Evolutionary conservation across 192 early-diverging fungal species (phyloP).

Genomic region (Gorgonomyces haynaldii): DNA sequence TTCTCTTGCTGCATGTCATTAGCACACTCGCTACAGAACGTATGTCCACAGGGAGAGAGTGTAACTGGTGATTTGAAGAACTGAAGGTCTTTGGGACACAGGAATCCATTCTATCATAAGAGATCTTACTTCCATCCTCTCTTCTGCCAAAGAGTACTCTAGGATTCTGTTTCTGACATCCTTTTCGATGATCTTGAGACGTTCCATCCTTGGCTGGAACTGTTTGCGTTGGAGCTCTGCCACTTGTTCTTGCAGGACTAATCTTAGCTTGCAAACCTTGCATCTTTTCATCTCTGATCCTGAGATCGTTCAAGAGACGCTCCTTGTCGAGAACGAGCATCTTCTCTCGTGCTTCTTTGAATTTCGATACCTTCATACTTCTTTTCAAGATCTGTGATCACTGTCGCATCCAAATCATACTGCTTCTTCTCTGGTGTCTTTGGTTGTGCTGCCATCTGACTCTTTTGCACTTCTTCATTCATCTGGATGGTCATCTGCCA

Average conservation of each 20-base stretch:
- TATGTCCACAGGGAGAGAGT: conserved; percentile 47
- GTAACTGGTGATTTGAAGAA: conserved; percentile 35
- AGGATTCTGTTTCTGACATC: conserved; percentile 40
- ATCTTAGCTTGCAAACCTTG: conserved; percentile 7
- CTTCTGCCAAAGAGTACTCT: conserved; percentile 41
- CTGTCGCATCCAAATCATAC: conserved; percentile 32
- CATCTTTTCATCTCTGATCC: conserved; percentile 16
- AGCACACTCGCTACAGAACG: conserved; percentile 38
- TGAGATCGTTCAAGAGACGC: conserved; percentile 14
- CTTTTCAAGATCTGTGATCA: conserved; percentile 43
- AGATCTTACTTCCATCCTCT: conserved; percentile 35
- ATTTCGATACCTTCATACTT: conserved; percentile 32
- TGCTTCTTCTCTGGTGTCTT: conserved; percentile 12
- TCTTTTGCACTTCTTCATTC: conserved; percentile 27
- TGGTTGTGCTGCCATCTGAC: conserved; percentile 11
- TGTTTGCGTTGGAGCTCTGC: conserved; percentile 35
- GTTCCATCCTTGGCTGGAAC: conserved; percentile 44
- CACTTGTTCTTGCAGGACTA: conserved; percentile 20
- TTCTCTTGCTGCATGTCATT: conserved; percentile 38
- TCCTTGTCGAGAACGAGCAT: conserved; percentile 28
- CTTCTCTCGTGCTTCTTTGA: conserved; percentile 29
- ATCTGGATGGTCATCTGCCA: conserved; percentile 46
- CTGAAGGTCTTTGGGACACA: conserved; percentile 39
- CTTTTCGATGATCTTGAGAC: conserved; percentile 36
- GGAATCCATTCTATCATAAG: conserved; percentile 36